These are phyloP conservation scores for Coniella vitis DNA, from an alignment of 2,329 filamentous ascomycete species.

Conservation along the genomic window DNA sequence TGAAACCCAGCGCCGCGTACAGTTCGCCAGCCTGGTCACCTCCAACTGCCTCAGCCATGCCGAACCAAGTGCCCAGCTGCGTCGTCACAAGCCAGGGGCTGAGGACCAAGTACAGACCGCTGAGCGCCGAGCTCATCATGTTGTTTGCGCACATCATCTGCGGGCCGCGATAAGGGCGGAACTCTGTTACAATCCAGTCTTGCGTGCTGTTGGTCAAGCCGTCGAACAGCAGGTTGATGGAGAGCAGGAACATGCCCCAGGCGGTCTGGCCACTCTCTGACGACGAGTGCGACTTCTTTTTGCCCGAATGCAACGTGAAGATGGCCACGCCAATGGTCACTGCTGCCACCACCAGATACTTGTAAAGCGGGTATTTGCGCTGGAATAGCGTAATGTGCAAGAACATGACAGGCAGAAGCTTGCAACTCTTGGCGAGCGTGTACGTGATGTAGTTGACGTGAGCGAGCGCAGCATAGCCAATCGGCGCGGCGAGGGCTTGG, in stretches of 20 bases:
- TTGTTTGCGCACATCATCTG: conserved; percentile 99
- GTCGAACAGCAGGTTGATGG: conserved; percentile 89
- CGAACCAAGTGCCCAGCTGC: conserved; percentile 55
- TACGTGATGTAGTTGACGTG: conserved; percentile 99
- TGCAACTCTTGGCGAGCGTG: conserved; percentile 95
- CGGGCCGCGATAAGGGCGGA: conserved; percentile 76
- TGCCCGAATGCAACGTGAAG: conserved; percentile 75
- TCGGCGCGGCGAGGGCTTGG: conserved; percentile 83
- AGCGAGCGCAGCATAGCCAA: conserved; percentile 84
- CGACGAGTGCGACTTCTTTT: conserved; percentile 32
- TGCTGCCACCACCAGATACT: conserved; percentile 86
- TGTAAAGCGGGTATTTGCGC: conserved; percentile 85
- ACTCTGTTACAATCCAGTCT: conserved; percentile 82
- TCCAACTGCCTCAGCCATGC: conserved; percentile 55
- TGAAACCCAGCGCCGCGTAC: conserved; percentile 69
- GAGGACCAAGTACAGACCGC: conserved; percentile 65
- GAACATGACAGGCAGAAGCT: conserved; percentile 97
- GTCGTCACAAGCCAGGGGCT: conserved; percentile 74
- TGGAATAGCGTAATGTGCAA: conserved; percentile 89
- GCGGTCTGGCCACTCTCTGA: conserved; percentile 49
- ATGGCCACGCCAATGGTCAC: conserved; percentile 90
- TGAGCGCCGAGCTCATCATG: conserved; percentile 74
- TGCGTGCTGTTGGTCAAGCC: conserved; percentile 95
- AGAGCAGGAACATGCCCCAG: conserved; percentile 78
- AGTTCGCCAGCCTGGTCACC: conserved; percentile 66